Evolutionary conservation across 1,139 yeast genomes (phyloP).

Genomic region (Lodderomyces pseudojiufengensis): DNA sequence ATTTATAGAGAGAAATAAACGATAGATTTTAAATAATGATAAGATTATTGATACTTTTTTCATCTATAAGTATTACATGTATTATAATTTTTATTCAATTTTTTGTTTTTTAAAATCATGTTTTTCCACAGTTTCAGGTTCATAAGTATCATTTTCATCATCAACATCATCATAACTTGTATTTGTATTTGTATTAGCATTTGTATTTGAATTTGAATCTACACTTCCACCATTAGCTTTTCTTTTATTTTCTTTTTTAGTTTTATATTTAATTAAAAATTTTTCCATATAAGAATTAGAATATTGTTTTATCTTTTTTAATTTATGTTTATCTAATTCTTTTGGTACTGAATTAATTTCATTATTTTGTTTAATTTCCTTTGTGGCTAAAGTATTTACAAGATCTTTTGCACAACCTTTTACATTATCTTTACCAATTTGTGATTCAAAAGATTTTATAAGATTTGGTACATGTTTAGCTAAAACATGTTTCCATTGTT

Average conservation of each 20-base stretch:
- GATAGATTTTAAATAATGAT: constrained; percentile 4
- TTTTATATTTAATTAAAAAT: constrained; percentile 51
- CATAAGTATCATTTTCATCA: no score
- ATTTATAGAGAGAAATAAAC: neutral
- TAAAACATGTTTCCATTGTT: constrained; percentile 58
- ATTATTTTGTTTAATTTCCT: constrained; percentile 50
- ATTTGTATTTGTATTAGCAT: neutral
- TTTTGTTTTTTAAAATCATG: no score
- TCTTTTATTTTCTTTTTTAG: constrained; percentile 17
- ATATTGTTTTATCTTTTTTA: constrained; percentile 65
- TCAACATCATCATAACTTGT: neutral
- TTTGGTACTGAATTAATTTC: constrained; percentile 45
- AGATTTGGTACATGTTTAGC: constrained; percentile 80
- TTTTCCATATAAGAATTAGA: constrained; percentile 70
- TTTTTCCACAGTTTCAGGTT: no score
- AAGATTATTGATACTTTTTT: no score
- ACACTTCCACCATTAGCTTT: constrained; percentile 5
- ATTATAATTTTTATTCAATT: no score
- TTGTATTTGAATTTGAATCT: no score
- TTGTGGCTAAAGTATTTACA: constrained; percentile 56
- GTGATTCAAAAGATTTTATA: constrained; percentile 60
- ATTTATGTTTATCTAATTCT: constrained; percentile 60
- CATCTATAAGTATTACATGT: no score
- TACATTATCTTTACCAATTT: constrained; percentile 67
- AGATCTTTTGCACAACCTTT: constrained; percentile 81